These are phyloP conservation scores for Paraconiothyrium brasiliense DNA, from an alignment of 2,329 filamentous ascomycete genomes.

Conservation along the genomic window DNA sequence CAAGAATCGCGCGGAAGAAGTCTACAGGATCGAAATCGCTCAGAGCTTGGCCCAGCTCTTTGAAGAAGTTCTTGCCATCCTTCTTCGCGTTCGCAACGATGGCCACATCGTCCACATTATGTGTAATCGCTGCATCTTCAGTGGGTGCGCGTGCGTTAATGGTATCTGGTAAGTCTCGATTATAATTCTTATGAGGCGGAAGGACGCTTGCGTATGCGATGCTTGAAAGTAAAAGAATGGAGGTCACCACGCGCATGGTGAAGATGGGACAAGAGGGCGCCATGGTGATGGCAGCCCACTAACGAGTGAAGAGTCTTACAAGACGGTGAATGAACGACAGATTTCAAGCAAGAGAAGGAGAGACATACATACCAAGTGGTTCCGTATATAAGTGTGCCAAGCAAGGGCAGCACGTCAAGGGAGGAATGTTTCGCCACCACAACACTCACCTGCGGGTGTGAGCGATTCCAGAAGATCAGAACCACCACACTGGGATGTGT, in stretches of 20 bases:
- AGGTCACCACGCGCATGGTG: conserved; percentile 10
- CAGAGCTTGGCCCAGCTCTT: conserved; percentile 18
- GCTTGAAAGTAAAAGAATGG: conserved; percentile 14
- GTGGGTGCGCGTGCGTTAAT: conserved; percentile 4
- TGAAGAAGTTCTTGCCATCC: conserved; percentile 20
- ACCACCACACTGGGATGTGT: background rate
- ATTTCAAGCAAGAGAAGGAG: background rate
- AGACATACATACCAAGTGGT: background rate
- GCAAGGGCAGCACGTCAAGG: conserved; percentile 13
- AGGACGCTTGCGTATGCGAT: conserved; percentile 7
- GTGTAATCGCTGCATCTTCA: background rate
- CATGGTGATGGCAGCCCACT: conserved; percentile 10
- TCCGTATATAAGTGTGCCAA: conserved; percentile 10
- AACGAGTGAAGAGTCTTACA: conserved; percentile 11
- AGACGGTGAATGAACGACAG: conserved; percentile 4
- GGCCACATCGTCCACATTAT: conserved; percentile 4
- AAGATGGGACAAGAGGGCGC: conserved; percentile 9
- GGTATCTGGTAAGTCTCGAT: background rate
- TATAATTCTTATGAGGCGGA: background rate
- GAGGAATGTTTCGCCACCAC: conserved; percentile 12
- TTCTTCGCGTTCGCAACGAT: conserved; percentile 11
- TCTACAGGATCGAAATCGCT: conserved; percentile 18
- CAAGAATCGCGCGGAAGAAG: conserved; percentile 17
- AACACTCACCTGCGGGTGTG: conserved; percentile 4
- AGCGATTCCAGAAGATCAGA: background rate